Evolutionary conservation across 176 grass and related monocot species (phyloP).

Genomic region (Paspalum notatum): DNA sequence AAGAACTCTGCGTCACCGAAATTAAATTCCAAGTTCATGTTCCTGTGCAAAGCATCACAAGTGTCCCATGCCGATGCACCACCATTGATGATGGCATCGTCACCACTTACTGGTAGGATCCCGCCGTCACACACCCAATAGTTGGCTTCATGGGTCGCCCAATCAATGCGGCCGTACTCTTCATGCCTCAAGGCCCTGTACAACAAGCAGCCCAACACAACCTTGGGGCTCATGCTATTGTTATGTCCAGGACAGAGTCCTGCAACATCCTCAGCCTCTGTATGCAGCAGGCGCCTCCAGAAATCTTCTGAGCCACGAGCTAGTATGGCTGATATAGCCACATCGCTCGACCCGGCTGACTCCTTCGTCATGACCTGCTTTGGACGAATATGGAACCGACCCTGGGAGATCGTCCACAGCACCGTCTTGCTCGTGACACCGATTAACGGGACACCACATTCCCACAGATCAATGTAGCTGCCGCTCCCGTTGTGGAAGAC

Average conservation of each 20-base stretch:
- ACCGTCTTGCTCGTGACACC: fast-evolving
- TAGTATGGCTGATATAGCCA: not conserved
- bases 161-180: not conserved
- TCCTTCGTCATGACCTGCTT: not conserved
- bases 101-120: too few relatives aligned
- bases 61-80: conserved; percentile 6
- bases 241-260: not conserved
- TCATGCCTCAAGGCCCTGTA: not conserved
- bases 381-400: not conserved
- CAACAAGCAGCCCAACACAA: not conserved
- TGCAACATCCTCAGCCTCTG: conserved; percentile 7
- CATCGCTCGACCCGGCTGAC: not conserved
- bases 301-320: too few relatives aligned
- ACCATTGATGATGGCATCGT: fast-evolving
- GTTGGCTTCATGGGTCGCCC: not conserved
- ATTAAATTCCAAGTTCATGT: not conserved
- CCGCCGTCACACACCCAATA: conserved; percentile 27
- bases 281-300: fast-evolving
- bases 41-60: not conserved
- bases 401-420: not conserved
- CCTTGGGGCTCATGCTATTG: not conserved
- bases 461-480: not conserved
- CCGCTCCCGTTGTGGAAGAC: conserved; percentile 1
- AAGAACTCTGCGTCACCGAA: fast-evolving
- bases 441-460: not conserved